Evolutionary conservation across 1,284 basidiomycete genomes (phyloP).

Genomic region (Pascua sp.): DNA sequence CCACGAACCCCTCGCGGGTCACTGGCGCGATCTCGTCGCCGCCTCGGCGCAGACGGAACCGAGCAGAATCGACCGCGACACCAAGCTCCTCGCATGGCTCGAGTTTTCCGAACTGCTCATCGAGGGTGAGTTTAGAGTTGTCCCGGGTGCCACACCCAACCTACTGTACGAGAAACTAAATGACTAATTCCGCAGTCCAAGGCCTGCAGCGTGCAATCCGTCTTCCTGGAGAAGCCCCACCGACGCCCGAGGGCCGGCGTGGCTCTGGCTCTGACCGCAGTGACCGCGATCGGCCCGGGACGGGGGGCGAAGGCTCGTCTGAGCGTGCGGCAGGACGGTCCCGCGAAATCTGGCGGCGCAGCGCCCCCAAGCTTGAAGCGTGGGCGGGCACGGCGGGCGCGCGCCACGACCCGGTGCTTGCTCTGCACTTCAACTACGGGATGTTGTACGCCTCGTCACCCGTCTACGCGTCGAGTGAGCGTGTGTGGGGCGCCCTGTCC

Average conservation of each 20-base stretch:
- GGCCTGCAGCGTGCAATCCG: conserved; percentile 4
- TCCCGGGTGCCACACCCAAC: no score
- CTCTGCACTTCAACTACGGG: conserved; percentile 44
- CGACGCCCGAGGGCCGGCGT: not conserved
- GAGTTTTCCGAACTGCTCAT: conserved; percentile 45
- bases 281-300: no score
- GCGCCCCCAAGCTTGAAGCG: conserved; percentile 31
- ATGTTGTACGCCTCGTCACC: conserved; percentile 42
- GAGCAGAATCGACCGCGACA: conserved; percentile 41
- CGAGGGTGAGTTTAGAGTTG: conserved; percentile 19
- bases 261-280: no score
- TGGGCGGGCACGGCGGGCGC: conserved; percentile 36
- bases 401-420: conserved; percentile 29
- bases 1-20: conserved; percentile 26
- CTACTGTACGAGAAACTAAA: not conserved
- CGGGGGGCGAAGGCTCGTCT: not conserved
- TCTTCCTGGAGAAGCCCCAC: conserved; percentile 1
- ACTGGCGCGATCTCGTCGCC: conserved; percentile 40
- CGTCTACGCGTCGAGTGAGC: conserved; percentile 27
- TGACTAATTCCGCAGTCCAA: not conserved
- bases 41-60: conserved; percentile 26
- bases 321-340: not conserved
- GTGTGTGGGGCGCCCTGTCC: conserved; percentile 39
- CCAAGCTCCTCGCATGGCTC: conserved; percentile 47
- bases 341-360: conserved; percentile 33